These are phyloP conservation scores for Populus simonii DNA, from an alignment of 345 rosid genomes.

Conservation along the genomic window DNA sequence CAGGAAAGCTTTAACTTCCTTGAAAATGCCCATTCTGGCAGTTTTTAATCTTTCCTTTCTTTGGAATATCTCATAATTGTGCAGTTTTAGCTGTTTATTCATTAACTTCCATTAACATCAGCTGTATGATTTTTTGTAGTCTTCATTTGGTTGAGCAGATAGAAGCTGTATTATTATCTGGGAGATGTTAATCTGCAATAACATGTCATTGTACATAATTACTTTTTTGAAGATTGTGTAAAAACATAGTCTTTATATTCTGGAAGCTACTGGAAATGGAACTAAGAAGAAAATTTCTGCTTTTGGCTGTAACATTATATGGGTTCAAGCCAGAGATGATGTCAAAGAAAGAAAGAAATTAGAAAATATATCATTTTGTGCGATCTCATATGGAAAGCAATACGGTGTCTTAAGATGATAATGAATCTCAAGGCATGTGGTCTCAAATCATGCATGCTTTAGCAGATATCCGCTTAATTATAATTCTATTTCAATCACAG, in stretches of 20 bases:
- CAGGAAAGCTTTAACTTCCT: neutral
- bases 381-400: neutral
- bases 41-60: neutral
- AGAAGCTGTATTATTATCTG: neutral
- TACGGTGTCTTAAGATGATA: neutral
- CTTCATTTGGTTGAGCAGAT: neutral
- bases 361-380: neutral
- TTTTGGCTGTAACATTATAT: neutral
- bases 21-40: neutral
- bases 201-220: neutral
- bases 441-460: neutral
- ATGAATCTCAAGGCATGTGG: neutral
- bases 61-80: neutral
- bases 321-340: neutral
- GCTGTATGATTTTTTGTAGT: neutral
- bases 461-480: neutral
- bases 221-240: neutral
- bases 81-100: neutral
- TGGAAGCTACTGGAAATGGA: neutral
- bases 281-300: neutral
- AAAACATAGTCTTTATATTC: neutral
- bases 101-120: slow-evolving; percentile 2
- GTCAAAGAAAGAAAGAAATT: neutral
- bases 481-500: neutral
- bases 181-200: neutral